These are phyloP conservation scores for Sporisorium scitamineum DNA, from an alignment of 1,284 basidiomycete species.

Conservation along the genomic window DNA sequence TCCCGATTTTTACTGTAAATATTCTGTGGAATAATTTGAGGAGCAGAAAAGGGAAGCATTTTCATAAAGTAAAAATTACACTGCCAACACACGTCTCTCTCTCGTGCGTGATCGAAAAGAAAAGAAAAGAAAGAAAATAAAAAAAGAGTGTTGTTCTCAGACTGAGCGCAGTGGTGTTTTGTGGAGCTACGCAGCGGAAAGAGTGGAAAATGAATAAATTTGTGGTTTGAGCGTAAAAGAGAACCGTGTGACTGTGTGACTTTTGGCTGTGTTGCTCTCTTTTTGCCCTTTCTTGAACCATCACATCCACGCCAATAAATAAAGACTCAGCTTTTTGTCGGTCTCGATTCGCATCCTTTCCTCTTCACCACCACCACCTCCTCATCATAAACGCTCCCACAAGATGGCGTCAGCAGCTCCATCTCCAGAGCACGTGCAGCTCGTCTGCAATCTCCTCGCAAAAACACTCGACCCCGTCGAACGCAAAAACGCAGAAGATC, in stretches of 20 bases:
- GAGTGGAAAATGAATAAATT: constrained; percentile 32
- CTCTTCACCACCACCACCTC: background rate
- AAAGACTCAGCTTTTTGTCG: background rate
- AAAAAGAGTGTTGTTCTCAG: constrained; percentile 25
- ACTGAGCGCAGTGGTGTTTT: constrained; percentile 6
- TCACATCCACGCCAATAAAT: constrained; percentile 1
- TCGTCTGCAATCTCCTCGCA: constrained; percentile 59
- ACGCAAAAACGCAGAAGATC: constrained; percentile 59
- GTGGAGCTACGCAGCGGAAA: background rate
- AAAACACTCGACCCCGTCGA: constrained; percentile 61
- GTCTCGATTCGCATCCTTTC: background rate
- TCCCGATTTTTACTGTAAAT: background rate
- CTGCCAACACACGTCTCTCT: background rate
- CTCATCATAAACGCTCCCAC: background rate
- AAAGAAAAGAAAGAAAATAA: background rate
- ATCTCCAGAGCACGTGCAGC: constrained; percentile 50
- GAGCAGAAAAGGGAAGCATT: background rate
- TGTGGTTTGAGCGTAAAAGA: constrained; percentile 4
- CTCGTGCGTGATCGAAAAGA: constrained; percentile 23
- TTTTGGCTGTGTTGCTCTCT: constrained; percentile 1
- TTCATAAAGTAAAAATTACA: constrained; percentile 1
- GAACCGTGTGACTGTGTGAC: background rate
- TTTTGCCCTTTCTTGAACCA: constrained; percentile 7
- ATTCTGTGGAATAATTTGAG: background rate
- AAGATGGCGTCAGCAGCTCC: constrained; percentile 28